phyloP scores from a whole-genome alignment of 306 rosid species.

The Malus sieversii region DNA sequence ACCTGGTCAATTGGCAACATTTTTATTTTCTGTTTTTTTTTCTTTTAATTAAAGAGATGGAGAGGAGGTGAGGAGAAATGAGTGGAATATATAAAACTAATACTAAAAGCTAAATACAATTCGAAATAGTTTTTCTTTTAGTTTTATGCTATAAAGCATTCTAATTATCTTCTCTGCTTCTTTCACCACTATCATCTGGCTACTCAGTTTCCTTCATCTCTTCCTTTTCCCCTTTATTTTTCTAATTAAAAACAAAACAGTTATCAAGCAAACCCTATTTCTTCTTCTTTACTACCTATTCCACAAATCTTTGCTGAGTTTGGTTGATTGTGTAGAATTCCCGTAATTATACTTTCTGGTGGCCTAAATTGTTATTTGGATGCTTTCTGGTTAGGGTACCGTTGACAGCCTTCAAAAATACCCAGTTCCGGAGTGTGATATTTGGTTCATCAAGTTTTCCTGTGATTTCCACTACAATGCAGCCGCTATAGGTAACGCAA shows the following conservation, averaged over 20 bases:
- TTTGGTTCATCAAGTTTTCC: constrained; percentile 97
- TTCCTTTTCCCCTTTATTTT: not conserved
- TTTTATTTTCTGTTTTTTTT: not conserved
- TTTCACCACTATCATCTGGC: not conserved
- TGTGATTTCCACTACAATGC: constrained; percentile 78
- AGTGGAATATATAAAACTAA: not conserved
- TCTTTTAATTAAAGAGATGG: not conserved
- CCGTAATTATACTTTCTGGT: not conserved
- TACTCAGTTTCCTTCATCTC: not conserved
- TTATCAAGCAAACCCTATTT: not conserved
- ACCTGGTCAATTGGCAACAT: not conserved
- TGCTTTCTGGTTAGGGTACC: constrained; percentile 48
- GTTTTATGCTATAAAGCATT: not conserved
- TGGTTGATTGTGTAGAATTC: not conserved
- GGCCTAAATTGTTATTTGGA: not conserved
- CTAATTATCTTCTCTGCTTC: not conserved
- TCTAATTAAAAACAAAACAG: not conserved
- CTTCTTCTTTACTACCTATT: not conserved
- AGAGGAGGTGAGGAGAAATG: not conserved
- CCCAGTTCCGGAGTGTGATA: constrained; percentile 93
- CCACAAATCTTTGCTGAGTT: not conserved
- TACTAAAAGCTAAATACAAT: not conserved
- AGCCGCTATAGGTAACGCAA: constrained; percentile 64
- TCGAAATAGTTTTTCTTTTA: not conserved
- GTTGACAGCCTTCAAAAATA: constrained; percentile 92